phyloP scores from a whole-genome alignment of 805 yeast species.

The Spathaspora passalidarum region DNA sequence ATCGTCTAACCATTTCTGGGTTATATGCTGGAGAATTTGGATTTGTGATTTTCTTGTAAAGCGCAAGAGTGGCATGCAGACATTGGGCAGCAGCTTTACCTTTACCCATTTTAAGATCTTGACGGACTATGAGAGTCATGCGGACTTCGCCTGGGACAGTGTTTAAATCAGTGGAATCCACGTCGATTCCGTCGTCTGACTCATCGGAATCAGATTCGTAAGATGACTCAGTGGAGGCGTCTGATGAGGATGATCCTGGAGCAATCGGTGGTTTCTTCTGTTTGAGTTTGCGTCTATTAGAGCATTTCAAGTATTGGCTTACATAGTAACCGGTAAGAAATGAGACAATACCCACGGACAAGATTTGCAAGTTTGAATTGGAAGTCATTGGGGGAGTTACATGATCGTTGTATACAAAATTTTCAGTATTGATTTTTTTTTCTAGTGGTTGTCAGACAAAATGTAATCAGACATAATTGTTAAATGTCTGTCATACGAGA shows the following conservation, averaged over 20 bases:
- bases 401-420: neutral
- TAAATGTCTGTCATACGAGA: slow-evolving; percentile 25
- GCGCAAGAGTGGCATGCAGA: slow-evolving; percentile 93
- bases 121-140: slow-evolving; percentile 86
- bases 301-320: slow-evolving; percentile 13
- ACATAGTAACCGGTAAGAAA: slow-evolving; percentile 34
- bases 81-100: slow-evolving; percentile 98
- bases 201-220: slow-evolving; percentile 31
- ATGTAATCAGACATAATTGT: neutral
- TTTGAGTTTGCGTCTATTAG: neutral
- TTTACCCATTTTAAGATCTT: slow-evolving; percentile 86
- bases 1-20: slow-evolving; percentile 61
- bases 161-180: slow-evolving; percentile 59
- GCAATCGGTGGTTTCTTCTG: neutral
- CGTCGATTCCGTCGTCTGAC: slow-evolving; percentile 46
- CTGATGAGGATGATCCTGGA: slow-evolving; percentile 1
- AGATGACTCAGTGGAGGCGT: slow-evolving; percentile 1
- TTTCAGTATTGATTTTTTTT: neutral
- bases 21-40: slow-evolving; percentile 53
- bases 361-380: slow-evolving; percentile 10
- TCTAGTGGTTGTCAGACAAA: neutral
- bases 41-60: slow-evolving; percentile 66
- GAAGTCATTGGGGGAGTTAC: slow-evolving; percentile 11
- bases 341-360: slow-evolving; percentile 33
- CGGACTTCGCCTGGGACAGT: slow-evolving; percentile 75